phyloP scores from a whole-genome alignment of 495 filamentous ascomycete genomes.

The Xylaria longipes region DNA sequence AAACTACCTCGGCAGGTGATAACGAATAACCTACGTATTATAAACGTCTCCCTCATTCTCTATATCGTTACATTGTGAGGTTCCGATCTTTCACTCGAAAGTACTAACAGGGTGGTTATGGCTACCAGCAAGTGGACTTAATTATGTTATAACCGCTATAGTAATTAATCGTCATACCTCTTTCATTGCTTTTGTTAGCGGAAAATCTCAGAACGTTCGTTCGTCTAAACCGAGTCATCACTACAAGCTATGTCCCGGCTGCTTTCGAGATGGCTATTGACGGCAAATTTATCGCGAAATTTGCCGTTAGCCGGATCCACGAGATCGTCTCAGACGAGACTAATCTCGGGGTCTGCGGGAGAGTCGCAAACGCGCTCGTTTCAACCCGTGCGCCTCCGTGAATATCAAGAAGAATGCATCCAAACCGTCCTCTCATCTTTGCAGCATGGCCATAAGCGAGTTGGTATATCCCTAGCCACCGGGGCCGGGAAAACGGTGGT shows the following conservation, averaged over 20 bases:
- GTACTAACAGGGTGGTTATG: too few species aligned
- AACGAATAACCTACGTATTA: too few species aligned
- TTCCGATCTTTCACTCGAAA: too few species aligned
- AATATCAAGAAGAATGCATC: conserved; percentile 90
- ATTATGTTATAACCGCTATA: neutral
- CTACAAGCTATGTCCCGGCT: conserved; percentile 35
- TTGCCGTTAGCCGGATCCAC: conserved; percentile 14
- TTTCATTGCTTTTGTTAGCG: too few species aligned
- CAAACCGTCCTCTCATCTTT: conserved; percentile 79
- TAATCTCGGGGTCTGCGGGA: conserved; percentile 28
- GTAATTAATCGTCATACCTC: neutral
- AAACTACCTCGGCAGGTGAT: too few species aligned
- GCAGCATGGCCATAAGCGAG: conserved; percentile 73
- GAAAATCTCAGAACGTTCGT: neutral
- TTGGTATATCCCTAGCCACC: conserved; percentile 91
- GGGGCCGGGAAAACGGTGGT: conserved; percentile 96
- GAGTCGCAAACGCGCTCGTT: conserved; percentile 6
- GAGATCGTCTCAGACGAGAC: conserved; percentile 22
- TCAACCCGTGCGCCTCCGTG: conserved; percentile 62
- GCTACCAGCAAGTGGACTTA: too few species aligned
- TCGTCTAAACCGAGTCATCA: neutral
- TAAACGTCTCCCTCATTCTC: too few species aligned
- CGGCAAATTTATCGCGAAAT: conserved; percentile 15
- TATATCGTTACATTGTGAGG: too few species aligned
- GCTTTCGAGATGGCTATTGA: conserved; percentile 31